These are phyloP conservation scores for Ogataea sp. DNA, from an alignment of 805 yeast genomes.

Conservation along the genomic window DNA sequence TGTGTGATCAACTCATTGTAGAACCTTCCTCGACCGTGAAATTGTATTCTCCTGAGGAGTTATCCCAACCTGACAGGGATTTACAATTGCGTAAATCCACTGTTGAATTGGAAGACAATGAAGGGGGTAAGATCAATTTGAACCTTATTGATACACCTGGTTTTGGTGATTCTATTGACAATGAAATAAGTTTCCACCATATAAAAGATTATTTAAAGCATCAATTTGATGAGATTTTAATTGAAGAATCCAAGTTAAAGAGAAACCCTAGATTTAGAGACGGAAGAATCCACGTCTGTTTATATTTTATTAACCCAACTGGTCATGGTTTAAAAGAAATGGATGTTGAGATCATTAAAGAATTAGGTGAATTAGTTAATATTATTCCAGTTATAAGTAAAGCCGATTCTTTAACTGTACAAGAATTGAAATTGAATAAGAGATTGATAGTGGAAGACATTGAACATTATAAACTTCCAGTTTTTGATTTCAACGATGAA, in stretches of 20 bases:
- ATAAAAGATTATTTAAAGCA: slow-evolving; percentile 74
- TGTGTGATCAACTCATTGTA: slow-evolving; percentile 84
- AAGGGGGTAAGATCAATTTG: slow-evolving; percentile 72
- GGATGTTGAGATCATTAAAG: slow-evolving; percentile 66
- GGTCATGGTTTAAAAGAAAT: slow-evolving; percentile 62
- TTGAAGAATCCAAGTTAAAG: slow-evolving; percentile 75
- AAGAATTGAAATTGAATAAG: slow-evolving; percentile 68
- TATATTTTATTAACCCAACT: slow-evolving; percentile 67
- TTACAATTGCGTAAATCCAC: slow-evolving; percentile 66
- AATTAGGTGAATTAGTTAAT: slow-evolving; percentile 65
- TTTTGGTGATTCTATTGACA: slow-evolving; percentile 68
- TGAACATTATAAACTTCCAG: slow-evolving; percentile 58
- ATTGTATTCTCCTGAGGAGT: slow-evolving; percentile 34
- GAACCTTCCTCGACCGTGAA: slow-evolving; percentile 51
- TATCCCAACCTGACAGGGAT: slow-evolving; percentile 38
- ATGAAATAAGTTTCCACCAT: slow-evolving; percentile 56
- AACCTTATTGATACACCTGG: slow-evolving; percentile 80
- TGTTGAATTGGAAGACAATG: slow-evolving; percentile 81
- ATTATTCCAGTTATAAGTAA: slow-evolving; percentile 77
- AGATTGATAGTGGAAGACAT: slow-evolving; percentile 71
- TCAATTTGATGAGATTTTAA: slow-evolving; percentile 74
- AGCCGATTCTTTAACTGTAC: slow-evolving; percentile 67
- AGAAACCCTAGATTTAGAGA: slow-evolving; percentile 83
- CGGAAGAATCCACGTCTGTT: slow-evolving; percentile 70
- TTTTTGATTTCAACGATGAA: slow-evolving; percentile 70